Conservation (phyloP, 2,329 filamentous ascomycete genomes). For the Botrytis tulipae region DNA sequence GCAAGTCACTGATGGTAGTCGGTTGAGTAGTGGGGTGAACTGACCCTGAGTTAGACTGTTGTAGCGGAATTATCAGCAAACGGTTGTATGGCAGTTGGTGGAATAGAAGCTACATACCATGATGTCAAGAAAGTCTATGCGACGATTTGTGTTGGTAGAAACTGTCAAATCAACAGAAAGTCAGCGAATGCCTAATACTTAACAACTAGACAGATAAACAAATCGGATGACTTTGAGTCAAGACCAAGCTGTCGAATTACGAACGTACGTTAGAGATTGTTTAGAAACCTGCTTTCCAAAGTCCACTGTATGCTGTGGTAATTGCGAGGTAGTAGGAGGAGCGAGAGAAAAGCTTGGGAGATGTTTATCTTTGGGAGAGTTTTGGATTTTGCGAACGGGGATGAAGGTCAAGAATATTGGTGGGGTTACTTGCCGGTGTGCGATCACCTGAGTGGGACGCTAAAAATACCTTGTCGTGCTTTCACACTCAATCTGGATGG, state of each 20-base stretch:
- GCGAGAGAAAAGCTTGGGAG: constrained; percentile 19
- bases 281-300: constrained; percentile 5
- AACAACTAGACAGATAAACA: constrained; percentile 20
- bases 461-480: constrained; percentile 11
- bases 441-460: constrained; percentile 23
- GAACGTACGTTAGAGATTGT: constrained; percentile 15
- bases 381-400: constrained; percentile 22
- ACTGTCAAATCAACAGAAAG: not conserved
- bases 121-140: constrained; percentile 21
- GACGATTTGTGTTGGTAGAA: constrained; percentile 15
- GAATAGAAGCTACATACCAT: constrained; percentile 27
- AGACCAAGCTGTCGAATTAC: not conserved
- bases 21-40: constrained; percentile 39
- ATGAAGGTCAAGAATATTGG: constrained; percentile 21
- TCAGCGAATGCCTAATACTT: constrained; percentile 15
- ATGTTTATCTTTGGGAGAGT: constrained; percentile 24
- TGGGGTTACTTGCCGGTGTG: constrained; percentile 24
- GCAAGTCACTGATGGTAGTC: constrained; percentile 25
- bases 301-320: not conserved
- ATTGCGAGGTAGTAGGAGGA: constrained; percentile 18
- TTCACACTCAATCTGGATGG: constrained; percentile 3
- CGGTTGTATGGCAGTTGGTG: not conserved
- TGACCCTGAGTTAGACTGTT: constrained; percentile 67
- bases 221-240: not conserved
- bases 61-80: constrained; percentile 26